Evolutionary conservation across 2,329 filamentous ascomycete genomes (phyloP), one percentile per base, ranked within the genome.

Genomic region (Kalmusia sp.): DNA sequence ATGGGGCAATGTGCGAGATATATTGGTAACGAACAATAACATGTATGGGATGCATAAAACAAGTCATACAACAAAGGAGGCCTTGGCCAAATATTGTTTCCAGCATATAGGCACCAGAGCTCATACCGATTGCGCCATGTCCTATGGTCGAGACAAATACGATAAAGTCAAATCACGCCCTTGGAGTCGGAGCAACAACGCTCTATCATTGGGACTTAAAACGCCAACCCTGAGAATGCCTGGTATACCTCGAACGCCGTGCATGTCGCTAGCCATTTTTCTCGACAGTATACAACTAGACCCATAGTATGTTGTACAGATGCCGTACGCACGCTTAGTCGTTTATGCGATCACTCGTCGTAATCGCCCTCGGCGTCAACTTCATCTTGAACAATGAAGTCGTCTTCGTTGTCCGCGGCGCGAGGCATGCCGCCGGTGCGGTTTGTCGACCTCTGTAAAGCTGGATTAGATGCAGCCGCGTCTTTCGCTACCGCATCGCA

Each of bases 401-500:
- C 71, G 17, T 34, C 43, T 9, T 19, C 17, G 7, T 73, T 69
- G 7, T 67, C 66, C 8, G 61, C 58, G 15, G 64, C 54, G 38
- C 63, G 64, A 9, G 65, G 58, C 37, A 63, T 56, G 15, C 59
- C 59, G 5, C 65, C 66, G 45, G 57, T 63, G 22, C 71, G 67
- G 39, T 70, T 63, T n/a, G 50, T 51, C 24, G 66, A 65, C 40
- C 61, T 57, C 28, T 61, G 60, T 11, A 59, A 61, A 15, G 66
- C 69, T 15, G 64, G 67, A 19, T 70, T 74, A 12, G 74, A 77
- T 15, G 79, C 81, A 17, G 81, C 43, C 9, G 28, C 79, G 55
- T 87, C 81, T 68, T 89, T 87, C 14, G 87, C 87, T 44, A 90
- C 87, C 5, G 85, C 82, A 69, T 91, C 88, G 71, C 88, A 90